These are phyloP conservation scores for Syzygium aqueum DNA, from an alignment of 345 rosid genomes.

Conservation along the genomic window DNA sequence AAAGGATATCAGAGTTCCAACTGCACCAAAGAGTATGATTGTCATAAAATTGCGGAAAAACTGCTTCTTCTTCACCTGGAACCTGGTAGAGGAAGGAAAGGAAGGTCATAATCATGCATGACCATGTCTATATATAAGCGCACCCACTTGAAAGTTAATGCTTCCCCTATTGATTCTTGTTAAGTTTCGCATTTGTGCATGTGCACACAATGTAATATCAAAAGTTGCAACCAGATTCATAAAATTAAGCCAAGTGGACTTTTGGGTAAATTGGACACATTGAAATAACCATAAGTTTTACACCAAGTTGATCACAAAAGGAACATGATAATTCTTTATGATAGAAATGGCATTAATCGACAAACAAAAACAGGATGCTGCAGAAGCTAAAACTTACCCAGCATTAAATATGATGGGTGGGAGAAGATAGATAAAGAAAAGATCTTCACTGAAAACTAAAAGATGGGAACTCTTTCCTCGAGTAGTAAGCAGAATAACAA, in stretches of 20 bases:
- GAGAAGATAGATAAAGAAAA: constrained; percentile 95
- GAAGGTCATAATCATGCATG: not conserved
- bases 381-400: constrained; percentile 42
- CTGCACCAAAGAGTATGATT: constrained; percentile 82
- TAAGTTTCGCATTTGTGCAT: not conserved
- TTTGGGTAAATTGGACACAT: not conserved
- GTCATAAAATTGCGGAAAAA: constrained; percentile 97
- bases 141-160: not conserved
- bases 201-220: not conserved
- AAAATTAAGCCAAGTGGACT: not conserved
- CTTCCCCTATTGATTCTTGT: not conserved
- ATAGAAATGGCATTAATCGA: not conserved
- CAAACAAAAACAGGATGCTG: not conserved
- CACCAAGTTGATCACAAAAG: not conserved
- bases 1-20: constrained; percentile 92
- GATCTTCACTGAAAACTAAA: constrained; percentile 88
- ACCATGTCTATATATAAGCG: not conserved
- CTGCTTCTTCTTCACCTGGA: constrained; percentile 98
- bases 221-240: not conserved
- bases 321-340: not conserved
- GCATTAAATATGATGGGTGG: constrained; percentile 98
- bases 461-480: constrained; percentile 78
- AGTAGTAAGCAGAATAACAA: constrained; percentile 68
- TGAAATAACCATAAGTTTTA: not conserved
- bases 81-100: constrained; percentile 30